Evolutionary conservation across 139 green algal genomes (phyloP).

Genomic region (Yamagishiella unicocca): DNA sequence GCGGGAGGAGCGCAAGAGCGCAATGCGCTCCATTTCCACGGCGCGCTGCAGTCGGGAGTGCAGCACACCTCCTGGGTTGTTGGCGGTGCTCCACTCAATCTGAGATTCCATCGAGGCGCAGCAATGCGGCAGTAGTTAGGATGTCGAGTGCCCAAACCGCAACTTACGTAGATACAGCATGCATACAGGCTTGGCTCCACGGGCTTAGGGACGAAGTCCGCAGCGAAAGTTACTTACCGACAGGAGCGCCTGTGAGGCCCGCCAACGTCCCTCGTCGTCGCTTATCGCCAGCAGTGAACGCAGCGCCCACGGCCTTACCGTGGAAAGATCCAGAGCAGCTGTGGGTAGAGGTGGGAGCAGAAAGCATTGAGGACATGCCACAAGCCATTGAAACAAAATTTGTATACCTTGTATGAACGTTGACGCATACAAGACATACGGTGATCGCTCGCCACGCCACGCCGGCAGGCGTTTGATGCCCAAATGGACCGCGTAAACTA

Average conservation of each 20-base stretch:
- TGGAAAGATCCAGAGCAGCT: slow-evolving; percentile 31
- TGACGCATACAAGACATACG: too few species aligned
- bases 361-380: too few species aligned
- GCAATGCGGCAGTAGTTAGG: too few species aligned
- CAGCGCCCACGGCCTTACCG: slow-evolving; percentile 32
- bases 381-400: neutral
- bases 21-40: slow-evolving; percentile 24
- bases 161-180: too few species aligned
- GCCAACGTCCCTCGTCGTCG: slow-evolving; percentile 17
- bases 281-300: slow-evolving; percentile 21
- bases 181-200: too few species aligned
- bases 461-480: too few species aligned
- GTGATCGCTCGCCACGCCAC: too few species aligned
- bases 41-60: slow-evolving; percentile 22
- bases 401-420: neutral
- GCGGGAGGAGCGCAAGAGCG: neutral
- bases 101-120: too few species aligned
- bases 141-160: too few species aligned
- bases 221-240: slow-evolving; percentile 27
- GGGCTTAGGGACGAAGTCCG: too few species aligned
- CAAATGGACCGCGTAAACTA: too few species aligned
- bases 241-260: slow-evolving; percentile 10
- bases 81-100: slow-evolving; percentile 38
- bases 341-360: neutral
- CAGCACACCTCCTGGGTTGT: slow-evolving; percentile 38